These are phyloP conservation scores for Pleurotus platypus DNA, from an alignment of 768 basidiomycete genomes.

Conservation along the genomic window DNA sequence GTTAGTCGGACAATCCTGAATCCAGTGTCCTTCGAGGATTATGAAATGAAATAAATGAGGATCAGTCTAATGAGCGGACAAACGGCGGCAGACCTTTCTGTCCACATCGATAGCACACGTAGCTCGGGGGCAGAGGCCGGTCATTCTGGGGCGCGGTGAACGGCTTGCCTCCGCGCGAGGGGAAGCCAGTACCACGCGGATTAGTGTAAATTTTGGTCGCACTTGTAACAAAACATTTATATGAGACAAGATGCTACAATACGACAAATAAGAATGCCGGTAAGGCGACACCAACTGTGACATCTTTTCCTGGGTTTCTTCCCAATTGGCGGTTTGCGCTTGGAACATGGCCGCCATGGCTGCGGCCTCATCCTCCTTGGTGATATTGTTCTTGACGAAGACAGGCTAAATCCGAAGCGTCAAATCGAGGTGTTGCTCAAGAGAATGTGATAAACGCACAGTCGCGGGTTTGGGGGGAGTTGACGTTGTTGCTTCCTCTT, in stretches of 20 bases:
- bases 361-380: conserved; percentile 83
- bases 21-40: conserved; percentile 84
- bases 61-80: background rate
- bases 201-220: conserved; percentile 66
- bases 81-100: conserved; percentile 73
- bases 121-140: conserved; percentile 85
- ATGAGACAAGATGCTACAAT: conserved; percentile 73
- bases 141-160: conserved; percentile 51
- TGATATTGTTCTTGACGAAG: conserved; percentile 39
- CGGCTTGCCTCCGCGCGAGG: conserved; percentile 60
- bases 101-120: conserved; percentile 98
- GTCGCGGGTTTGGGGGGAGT: conserved; percentile 28
- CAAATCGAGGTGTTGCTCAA: conserved; percentile 8
- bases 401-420: conserved; percentile 18
- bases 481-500: conserved; percentile 50
- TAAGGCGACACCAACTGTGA: conserved; percentile 84
- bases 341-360: conserved; percentile 98
- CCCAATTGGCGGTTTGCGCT: conserved; percentile 92
- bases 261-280: conserved; percentile 43
- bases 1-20: conserved; percentile 97
- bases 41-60: conserved; percentile 7
- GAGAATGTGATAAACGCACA: conserved; percentile 13
- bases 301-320: conserved; percentile 99
- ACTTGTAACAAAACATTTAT: conserved; percentile 55
- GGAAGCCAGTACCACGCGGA: conserved; percentile 61